Evolutionary conservation across 768 basidiomycete species (phyloP).

Genomic region (Mycena pura): DNA sequence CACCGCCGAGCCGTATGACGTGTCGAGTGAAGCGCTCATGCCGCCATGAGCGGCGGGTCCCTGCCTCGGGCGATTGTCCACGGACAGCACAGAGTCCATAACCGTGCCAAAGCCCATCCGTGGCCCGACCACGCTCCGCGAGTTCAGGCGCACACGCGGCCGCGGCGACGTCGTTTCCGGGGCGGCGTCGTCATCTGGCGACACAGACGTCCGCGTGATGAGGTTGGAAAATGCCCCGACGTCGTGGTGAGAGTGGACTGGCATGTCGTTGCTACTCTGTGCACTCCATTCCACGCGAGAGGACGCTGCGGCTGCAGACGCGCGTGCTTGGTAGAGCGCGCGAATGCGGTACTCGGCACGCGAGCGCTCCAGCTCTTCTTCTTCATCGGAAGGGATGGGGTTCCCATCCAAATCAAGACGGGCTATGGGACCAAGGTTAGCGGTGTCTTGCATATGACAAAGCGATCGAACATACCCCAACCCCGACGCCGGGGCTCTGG

Average conservation of each 20-base stretch:
- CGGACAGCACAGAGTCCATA: slow-evolving; percentile 24
- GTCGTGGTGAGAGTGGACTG: not conserved
- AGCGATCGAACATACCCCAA: slow-evolving; percentile 48
- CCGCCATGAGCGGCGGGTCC: not conserved
- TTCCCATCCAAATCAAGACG: slow-evolving; percentile 66
- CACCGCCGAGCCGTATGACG: slow-evolving; percentile 23
- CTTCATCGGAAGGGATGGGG: slow-evolving; percentile 67
- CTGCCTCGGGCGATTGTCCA: slow-evolving; percentile 21
- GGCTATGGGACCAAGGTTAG: slow-evolving; percentile 35
- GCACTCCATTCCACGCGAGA: slow-evolving; percentile 9
- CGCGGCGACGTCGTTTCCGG: slow-evolving; percentile 25
- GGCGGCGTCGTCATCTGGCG: slow-evolving; percentile 24
- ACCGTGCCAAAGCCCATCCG: slow-evolving; percentile 23
- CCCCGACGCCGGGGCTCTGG: slow-evolving; percentile 43
- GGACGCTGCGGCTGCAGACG: slow-evolving; percentile 19
- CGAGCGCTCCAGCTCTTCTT: slow-evolving; percentile 63
- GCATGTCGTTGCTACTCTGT: slow-evolving; percentile 9
- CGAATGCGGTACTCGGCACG: slow-evolving; percentile 56
- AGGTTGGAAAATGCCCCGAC: slow-evolving; percentile 18
- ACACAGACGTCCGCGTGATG: slow-evolving; percentile 25
- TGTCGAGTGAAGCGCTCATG: not conserved
- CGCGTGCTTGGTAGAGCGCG: slow-evolving; percentile 36
- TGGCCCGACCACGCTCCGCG: slow-evolving; percentile 19
- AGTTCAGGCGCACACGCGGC: slow-evolving; percentile 32
- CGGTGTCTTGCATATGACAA: not conserved